Base-by-base conservation (phyloP, 176 grass and related monocot species). In the Oryza australiensis region DNA sequence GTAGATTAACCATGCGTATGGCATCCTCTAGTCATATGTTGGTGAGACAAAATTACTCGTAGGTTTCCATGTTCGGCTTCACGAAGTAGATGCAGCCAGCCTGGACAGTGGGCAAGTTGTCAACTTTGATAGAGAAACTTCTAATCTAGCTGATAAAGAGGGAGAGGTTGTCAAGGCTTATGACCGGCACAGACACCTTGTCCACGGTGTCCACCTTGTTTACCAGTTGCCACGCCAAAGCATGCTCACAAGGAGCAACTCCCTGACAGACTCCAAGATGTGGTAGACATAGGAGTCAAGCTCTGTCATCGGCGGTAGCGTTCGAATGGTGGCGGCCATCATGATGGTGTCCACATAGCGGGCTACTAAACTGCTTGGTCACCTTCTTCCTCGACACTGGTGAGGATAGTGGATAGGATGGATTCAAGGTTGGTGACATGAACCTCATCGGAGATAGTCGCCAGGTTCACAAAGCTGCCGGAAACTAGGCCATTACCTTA, bases 1-100 rank as follows among this genome's bases (percentile, higher is more conserved):
- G 32, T 1, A 40, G 12, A 24, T 70, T 24, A 20, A 24, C 5
- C 12, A 23, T 1, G 2, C 3, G 9, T n/a, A 23, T 22, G 5
- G 18, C 3, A 34, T 70, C 14, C 34, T 11, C 67, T 12, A 5
- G 6, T 35, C 35, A 16, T 22, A 34, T 2, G 1, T 12, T 20
- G 1, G 35, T 1, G 33, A 38, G 66, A 38, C 2, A 16, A 29
- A 11, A 29, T 1, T 68, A 20, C 18, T 37, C 66, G 26, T 68
- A 68, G 18, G 33, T 41, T 4, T 12, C 1, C 35, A 24, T 0
- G 9, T 3, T 5, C 3, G 1, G 18, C n/a, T 74, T 57, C 35
- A 46, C 70, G 1, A 64, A 82, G 27, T 82, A 65, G 68, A 74
- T 49, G 27, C 20, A 64, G 11, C 80, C 57, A 7, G 27, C 40